Evolutionary conservation across 2,329 filamentous ascomycete genomes (phyloP).

Genomic region (Fonsecaea erecta): DNA sequence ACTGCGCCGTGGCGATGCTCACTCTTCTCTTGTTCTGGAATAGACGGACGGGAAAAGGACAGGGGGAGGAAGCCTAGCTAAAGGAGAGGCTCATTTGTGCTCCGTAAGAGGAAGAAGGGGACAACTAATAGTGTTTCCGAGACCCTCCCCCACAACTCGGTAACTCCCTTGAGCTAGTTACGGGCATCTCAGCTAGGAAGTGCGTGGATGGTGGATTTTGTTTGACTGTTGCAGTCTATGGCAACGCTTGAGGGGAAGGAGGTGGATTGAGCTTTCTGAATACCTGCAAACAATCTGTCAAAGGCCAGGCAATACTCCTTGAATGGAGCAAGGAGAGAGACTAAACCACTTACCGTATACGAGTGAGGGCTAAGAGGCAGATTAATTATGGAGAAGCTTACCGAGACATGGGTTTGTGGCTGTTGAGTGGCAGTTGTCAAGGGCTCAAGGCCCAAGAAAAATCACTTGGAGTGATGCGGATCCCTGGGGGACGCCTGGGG

Average conservation of each 20-base stretch:
- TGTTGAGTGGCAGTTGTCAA: background rate
- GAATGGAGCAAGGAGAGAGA: background rate
- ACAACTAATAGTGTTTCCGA: background rate
- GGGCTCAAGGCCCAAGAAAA: background rate
- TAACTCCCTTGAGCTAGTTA: slow-evolving; percentile 8
- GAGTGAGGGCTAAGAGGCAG: background rate
- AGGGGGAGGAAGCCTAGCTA: background rate
- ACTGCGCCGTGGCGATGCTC: background rate
- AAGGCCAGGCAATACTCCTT: background rate
- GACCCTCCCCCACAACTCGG: slow-evolving; percentile 19
- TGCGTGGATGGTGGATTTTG: background rate
- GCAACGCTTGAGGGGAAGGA: background rate
- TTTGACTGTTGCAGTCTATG: background rate
- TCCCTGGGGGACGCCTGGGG: background rate
- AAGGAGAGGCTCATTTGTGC: background rate
- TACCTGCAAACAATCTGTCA: background rate
- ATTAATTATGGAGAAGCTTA: slow-evolving; percentile 1
- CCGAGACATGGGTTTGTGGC: background rate
- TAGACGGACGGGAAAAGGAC: background rate
- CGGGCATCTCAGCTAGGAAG: background rate
- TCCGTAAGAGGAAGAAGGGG: background rate
- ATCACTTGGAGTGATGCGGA: background rate
- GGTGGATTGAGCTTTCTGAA: background rate
- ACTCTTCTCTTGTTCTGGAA: slow-evolving; percentile 5
- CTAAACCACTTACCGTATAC: background rate